These are phyloP conservation scores for Aspergillus melleus DNA, from an alignment of 2,329 filamentous ascomycete species.

Conservation along the genomic window DNA sequence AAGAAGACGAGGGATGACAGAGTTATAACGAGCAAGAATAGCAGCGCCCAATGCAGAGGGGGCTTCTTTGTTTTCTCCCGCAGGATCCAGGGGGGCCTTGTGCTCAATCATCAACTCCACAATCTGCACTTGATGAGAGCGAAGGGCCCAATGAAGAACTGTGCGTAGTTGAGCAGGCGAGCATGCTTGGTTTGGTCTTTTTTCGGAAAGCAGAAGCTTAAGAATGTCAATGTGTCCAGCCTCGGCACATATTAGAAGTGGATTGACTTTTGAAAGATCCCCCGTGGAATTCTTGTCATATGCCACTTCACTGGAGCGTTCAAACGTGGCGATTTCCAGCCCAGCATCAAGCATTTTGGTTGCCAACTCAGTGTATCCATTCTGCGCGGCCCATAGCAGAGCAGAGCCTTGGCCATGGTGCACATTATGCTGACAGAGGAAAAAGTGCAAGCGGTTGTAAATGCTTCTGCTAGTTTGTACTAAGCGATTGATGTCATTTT, in stretches of 20 bases:
- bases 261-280: background rate
- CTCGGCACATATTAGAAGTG: background rate
- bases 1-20: conserved; percentile 1
- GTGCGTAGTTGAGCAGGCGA: conserved; percentile 1
- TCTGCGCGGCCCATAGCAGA: conserved; percentile 2
- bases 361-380: conserved; percentile 1
- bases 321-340: conserved; percentile 1
- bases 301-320: background rate
- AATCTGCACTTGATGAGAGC: background rate
- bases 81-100: background rate
- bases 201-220: background rate
- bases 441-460: background rate
- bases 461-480: background rate
- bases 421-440: conserved; percentile 7
- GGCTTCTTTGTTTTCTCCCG: background rate
- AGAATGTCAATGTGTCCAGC: background rate
- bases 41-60: background rate
- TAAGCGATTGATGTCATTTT: conserved; percentile 2
- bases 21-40: background rate
- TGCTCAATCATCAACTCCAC: conserved; percentile 7
- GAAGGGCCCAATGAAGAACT: conserved; percentile 8
- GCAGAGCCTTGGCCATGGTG: background rate
- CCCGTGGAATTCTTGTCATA: background rate
- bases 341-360: conserved; percentile 4
- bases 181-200: background rate